Percentiles rank a stretch among this genome's conserved stretches.
Evolutionary conservation across 495 filamentous ascomycete species (phyloP).

Genomic region (Glarea lozoyensis): DNA sequence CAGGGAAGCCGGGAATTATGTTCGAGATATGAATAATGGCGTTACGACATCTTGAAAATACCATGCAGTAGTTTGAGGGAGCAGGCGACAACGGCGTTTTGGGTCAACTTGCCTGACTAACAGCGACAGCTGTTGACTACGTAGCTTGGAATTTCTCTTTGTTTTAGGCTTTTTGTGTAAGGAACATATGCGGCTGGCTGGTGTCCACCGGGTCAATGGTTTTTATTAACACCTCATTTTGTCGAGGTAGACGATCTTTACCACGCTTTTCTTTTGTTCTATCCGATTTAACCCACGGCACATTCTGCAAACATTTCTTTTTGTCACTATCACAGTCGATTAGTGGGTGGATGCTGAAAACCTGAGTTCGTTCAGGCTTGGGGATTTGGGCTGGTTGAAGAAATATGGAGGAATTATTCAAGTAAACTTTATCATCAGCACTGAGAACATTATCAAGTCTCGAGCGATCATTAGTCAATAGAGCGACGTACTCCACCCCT

Average conservation of each 20-base stretch:
- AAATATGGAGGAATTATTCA: no score
- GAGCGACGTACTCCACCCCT: no score
- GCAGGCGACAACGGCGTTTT: slow-evolving; percentile 13
- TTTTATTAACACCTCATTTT: no score
- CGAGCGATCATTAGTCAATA: no score
- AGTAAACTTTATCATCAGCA: no score
- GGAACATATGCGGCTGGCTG: neutral
- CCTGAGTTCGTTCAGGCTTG: no score
- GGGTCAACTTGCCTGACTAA: slow-evolving; percentile 3
- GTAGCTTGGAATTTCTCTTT: neutral
- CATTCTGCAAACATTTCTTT: slow-evolving; percentile 19
- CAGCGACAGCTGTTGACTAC: neutral
- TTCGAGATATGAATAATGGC: slow-evolving; percentile 18
- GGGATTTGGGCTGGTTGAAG: no score
- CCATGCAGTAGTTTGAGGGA: slow-evolving; percentile 1
- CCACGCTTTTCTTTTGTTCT: slow-evolving; percentile 3
- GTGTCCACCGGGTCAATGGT: neutral
- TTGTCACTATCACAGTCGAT: no score
- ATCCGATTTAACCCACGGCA: slow-evolving; percentile 13
- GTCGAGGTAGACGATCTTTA: neutral
- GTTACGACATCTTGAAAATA: slow-evolving; percentile 16
- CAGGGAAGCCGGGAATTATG: no score
- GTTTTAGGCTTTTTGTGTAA: neutral
- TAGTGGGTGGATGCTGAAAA: no score
- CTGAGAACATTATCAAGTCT: no score